phyloP scores from a whole-genome alignment of 2,329 filamentous ascomycete species.

The Calonectria pauciramosa region DNA sequence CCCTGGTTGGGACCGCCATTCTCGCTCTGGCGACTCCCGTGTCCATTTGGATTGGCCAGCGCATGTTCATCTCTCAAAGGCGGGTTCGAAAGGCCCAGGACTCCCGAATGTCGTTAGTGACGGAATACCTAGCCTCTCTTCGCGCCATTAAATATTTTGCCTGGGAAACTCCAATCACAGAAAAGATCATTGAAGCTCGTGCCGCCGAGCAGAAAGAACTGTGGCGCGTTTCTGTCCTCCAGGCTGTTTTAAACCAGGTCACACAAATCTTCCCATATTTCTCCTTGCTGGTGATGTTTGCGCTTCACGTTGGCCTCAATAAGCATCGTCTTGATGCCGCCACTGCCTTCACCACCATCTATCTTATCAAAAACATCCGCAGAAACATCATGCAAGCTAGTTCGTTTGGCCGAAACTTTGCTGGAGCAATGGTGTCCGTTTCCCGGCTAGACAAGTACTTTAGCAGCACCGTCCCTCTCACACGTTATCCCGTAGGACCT shows the following conservation, averaged over 20 bases:
- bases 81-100: constrained; percentile 70
- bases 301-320: constrained; percentile 62
- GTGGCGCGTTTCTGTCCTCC: constrained; percentile 66
- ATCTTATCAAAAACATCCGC: constrained; percentile 66
- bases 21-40: constrained; percentile 64
- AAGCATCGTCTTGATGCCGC: constrained; percentile 65
- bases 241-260: constrained; percentile 61
- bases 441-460: constrained; percentile 69
- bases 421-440: constrained; percentile 58
- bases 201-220: constrained; percentile 66
- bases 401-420: constrained; percentile 54
- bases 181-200: constrained; percentile 65
- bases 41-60: constrained; percentile 62
- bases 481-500: constrained; percentile 63
- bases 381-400: constrained; percentile 66
- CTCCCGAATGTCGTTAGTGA: constrained; percentile 68
- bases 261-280: constrained; percentile 66
- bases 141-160: constrained; percentile 73
- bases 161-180: constrained; percentile 68
- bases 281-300: constrained; percentile 67
- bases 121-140: constrained; percentile 70
- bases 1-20: constrained; percentile 64
- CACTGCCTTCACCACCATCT: constrained; percentile 70
- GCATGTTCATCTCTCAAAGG: constrained; percentile 64
- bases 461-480: constrained; percentile 62